These are phyloP conservation scores for Pilaira anomala DNA, from an alignment of 192 early-diverging fungal species.

Conservation along the genomic window DNA sequence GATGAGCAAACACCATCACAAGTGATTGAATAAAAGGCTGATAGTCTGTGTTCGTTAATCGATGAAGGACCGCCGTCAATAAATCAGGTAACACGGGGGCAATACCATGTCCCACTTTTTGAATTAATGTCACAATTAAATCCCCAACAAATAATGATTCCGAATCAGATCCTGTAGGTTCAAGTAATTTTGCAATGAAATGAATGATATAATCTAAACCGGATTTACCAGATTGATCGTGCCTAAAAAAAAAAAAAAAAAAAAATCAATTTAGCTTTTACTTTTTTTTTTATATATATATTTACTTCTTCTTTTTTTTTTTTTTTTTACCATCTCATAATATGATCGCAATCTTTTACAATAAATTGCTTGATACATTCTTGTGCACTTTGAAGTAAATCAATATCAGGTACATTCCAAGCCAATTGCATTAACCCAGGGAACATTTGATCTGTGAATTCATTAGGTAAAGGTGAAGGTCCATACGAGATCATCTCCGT, in stretches of 20 bases:
- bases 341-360: slow-evolving; percentile 68
- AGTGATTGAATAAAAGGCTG: slow-evolving; percentile 83
- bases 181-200: slow-evolving; percentile 76
- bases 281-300: neutral
- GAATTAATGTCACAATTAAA: slow-evolving; percentile 79
- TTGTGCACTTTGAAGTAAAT: slow-evolving; percentile 88
- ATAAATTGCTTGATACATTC: slow-evolving; percentile 79
- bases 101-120: slow-evolving; percentile 68
- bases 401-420: slow-evolving; percentile 63
- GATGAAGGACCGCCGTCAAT: slow-evolving; percentile 68
- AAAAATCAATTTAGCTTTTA: neutral
- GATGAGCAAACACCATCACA: slow-evolving; percentile 83
- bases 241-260: slow-evolving; percentile 26
- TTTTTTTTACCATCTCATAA: slow-evolving; percentile 68
- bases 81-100: slow-evolving; percentile 72
- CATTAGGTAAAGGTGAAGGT: slow-evolving; percentile 67
- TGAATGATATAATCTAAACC: slow-evolving; percentile 82
- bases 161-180: slow-evolving; percentile 73
- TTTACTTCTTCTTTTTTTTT: neutral
- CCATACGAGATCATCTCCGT: slow-evolving; percentile 67
- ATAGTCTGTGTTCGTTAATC: slow-evolving; percentile 69
- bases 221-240: slow-evolving; percentile 43
- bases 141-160: slow-evolving; percentile 89
- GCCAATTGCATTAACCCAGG: slow-evolving; percentile 76
- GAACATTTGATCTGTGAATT: slow-evolving; percentile 75